Percentiles rank a stretch among this genome's conserved stretches.
These are phyloP conservation scores for Chlorencoelia australis DNA, from an alignment of 2,329 filamentous ascomycete genomes.

Conservation along the genomic window DNA sequence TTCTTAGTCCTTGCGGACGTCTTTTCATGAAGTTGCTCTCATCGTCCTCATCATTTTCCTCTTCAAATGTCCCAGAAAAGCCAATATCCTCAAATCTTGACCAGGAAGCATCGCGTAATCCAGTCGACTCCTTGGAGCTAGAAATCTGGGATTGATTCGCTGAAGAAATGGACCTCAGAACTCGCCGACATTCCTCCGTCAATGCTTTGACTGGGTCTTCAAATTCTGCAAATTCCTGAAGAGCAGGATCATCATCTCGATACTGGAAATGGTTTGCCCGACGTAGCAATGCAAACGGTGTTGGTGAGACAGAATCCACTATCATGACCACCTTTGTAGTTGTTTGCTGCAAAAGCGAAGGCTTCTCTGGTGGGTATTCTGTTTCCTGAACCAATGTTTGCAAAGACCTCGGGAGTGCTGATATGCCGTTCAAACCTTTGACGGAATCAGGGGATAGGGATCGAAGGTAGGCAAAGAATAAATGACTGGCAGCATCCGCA, in stretches of 20 bases:
- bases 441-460: conserved; percentile 72
- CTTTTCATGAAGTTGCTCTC: conserved; percentile 21
- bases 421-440: conserved; percentile 65
- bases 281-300: conserved; percentile 81
- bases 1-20: conserved; percentile 45
- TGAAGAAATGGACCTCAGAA: conserved; percentile 78
- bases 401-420: conserved; percentile 77
- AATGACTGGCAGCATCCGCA: conserved; percentile 88
- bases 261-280: conserved; percentile 94
- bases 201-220: conserved; percentile 81
- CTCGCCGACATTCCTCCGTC: conserved; percentile 88
- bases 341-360: conserved; percentile 63
- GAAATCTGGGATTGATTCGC: conserved; percentile 77
- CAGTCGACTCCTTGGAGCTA: conserved; percentile 59
- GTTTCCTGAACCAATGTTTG: conserved; percentile 86
- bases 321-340: conserved; percentile 95
- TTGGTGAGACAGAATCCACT: conserved; percentile 88
- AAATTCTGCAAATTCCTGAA: conserved; percentile 78
- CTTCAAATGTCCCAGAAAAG: conserved; percentile 67
- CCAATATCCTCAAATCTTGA: conserved; percentile 94
- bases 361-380: conserved; percentile 80
- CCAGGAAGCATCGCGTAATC: conserved; percentile 81
- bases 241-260: conserved; percentile 72
- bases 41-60: conserved; percentile 55
- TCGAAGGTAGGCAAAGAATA: conserved; percentile 95